Conservation (phyloP, 495 filamentous ascomycete genomes). For the Penicillium coffeae region DNA sequence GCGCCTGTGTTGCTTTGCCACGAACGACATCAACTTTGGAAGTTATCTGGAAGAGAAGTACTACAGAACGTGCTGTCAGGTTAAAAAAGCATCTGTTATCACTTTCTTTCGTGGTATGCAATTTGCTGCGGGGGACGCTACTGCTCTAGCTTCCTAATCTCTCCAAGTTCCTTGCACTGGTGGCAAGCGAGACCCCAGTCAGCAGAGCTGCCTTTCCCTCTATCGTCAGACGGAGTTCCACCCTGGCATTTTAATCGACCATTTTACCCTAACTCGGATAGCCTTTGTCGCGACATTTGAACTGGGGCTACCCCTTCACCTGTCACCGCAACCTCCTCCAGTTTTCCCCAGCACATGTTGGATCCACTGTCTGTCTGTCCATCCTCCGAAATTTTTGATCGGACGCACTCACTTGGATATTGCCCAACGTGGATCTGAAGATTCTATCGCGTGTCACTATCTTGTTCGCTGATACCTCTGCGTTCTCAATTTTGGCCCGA, state of each 20-base stretch:
- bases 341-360: neutral
- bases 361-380: neutral
- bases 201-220: neutral
- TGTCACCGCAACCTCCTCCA: neutral
- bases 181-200: neutral
- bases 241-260: neutral
- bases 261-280: no score
- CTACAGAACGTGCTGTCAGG: no score
- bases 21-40: no score
- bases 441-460: no score
- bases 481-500: no score
- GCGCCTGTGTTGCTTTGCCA: no score
- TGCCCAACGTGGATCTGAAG: no score
- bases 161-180: constrained; percentile 1
- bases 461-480: no score
- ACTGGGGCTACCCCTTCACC: neutral
- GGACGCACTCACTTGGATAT: no score
- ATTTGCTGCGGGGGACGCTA: neutral
- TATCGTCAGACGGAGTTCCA: neutral
- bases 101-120: neutral
- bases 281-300: neutral
- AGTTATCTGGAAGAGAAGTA: no score
- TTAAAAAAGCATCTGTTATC: neutral
- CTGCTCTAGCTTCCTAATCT: neutral
- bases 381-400: no score